These are phyloP conservation scores for Mycena galopus DNA, from an alignment of 768 basidiomycete species.

Conservation along the genomic window DNA sequence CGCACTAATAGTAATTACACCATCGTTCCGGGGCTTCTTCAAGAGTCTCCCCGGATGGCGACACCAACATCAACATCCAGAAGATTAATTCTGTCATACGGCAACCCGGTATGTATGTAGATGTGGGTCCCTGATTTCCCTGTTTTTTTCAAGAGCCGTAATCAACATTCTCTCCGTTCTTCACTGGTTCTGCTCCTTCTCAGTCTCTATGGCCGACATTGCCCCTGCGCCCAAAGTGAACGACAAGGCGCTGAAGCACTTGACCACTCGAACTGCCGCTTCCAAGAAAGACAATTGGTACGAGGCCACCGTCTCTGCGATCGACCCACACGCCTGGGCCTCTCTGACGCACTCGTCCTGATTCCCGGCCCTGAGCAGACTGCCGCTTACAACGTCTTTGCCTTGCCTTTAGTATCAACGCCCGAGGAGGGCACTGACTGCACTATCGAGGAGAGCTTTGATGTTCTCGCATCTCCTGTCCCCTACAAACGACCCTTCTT, in stretches of 20 bases:
- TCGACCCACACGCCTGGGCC: slow-evolving; percentile 93
- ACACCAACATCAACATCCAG: slow-evolving; percentile 94
- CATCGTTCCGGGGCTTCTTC: no score
- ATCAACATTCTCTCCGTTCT: slow-evolving; percentile 63
- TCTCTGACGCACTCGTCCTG: slow-evolving; percentile 76
- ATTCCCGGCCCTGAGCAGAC: slow-evolving; percentile 47
- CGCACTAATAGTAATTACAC: no score
- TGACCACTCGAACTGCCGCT: slow-evolving; percentile 70
- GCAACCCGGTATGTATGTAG: slow-evolving; percentile 89
- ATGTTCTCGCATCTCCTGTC: slow-evolving; percentile 86
- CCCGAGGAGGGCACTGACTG: slow-evolving; percentile 80
- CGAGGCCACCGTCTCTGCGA: slow-evolving; percentile 85
- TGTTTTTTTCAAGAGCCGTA: background rate
- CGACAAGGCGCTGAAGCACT: slow-evolving; percentile 43
- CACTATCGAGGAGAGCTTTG: slow-evolving; percentile 73
- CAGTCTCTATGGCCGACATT: slow-evolving; percentile 49
- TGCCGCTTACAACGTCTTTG: slow-evolving; percentile 81
- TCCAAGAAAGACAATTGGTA: slow-evolving; percentile 91
- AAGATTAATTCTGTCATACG: slow-evolving; percentile 87
- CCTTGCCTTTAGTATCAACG: slow-evolving; percentile 88
- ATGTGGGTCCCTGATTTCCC: slow-evolving; percentile 15
- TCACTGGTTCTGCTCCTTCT: slow-evolving; percentile 67
- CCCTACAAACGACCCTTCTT: slow-evolving; percentile 72
- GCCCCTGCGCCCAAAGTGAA: background rate
- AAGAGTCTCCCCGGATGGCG: slow-evolving; percentile 85